Base-by-base conservation (phyloP, 306 rosid species). In the Quercus alba region DNA sequence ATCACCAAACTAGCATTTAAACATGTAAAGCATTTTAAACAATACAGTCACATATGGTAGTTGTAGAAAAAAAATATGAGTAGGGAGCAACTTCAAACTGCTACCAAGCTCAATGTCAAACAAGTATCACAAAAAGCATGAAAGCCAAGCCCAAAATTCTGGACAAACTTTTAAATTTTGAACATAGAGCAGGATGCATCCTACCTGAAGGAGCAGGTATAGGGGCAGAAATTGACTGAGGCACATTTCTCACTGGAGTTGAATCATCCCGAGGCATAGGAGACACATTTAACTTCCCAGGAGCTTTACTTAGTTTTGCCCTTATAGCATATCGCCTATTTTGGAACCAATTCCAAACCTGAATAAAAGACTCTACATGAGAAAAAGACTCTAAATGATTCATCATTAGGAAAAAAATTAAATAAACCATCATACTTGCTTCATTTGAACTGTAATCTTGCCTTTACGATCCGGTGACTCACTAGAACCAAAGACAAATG, bases 311-410 rank as follows among this genome's bases (percentile, higher is more conserved):
- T 66, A 93, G 82, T 75, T 90, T 96, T 78, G 97, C 97, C 77
- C 98, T 89, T 76, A 91, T 87, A 13, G 98, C 98, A 85, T 96
- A 93, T 61, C 97, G 89, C 87, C 93, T 93, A 82, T 96, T 96
- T 86, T 96, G 99, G 79, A 96, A 96, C 99, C 99, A 96, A 84
- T 96, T 93, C 98, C 97, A 96, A 74, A 96, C 97, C 99, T 96
- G 85, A 23, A 87, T 81, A 20, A 35, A 80, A 82, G 84, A 44
- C 13, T 70, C 81, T 73, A 76, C 69, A 38, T 80, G 72, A 83
- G 89, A 83, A 77, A 62, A 46, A 71, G 44, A 63, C 73, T 54
- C 26, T 20, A 58, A 46, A 74, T 52, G 51, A 75, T 82, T 31
- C 74, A 41, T 20, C 15, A 6, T 66, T 10, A 6, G 38, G 78